phyloP scores from a whole-genome alignment of 257 asterid genomes.

The Echites panduratus region DNA sequence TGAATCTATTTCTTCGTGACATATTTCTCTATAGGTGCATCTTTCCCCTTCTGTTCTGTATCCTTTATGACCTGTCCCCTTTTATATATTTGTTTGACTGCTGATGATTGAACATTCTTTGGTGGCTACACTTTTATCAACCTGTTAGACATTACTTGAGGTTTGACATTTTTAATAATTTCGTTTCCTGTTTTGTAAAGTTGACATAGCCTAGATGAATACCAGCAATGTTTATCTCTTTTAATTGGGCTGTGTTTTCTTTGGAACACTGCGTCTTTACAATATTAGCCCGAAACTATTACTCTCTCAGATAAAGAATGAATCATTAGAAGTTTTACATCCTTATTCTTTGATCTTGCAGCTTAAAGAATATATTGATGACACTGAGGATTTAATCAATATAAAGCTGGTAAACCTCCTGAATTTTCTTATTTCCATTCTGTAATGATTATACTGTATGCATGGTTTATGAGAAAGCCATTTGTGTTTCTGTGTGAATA shows the following conservation, averaged over 20 bases:
- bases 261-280: background rate
- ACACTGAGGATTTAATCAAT: conserved; percentile 95
- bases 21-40: background rate
- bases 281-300: background rate
- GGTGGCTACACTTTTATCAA: background rate
- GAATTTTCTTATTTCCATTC: background rate
- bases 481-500: conserved; percentile 9
- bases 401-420: conserved; percentile 62
- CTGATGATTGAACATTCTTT: background rate
- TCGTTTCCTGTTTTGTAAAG: background rate
- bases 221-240: background rate
- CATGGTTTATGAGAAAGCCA: background rate
- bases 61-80: too few relatives aligned
- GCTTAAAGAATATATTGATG: conserved; percentile 98
- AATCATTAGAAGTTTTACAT: conserved; percentile 9
- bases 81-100: background rate
- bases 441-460: background rate
- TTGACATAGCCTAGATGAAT: background rate
- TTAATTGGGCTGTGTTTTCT: background rate
- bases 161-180: background rate
- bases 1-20: conserved; percentile 4
- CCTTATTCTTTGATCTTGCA: conserved; percentile 29
- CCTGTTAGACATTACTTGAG: background rate
- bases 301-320: background rate
- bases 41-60: background rate